Evolutionary conservation across 1,284 basidiomycete genomes (phyloP), one percentile per base, ranked within the genome.

Genomic region (Cryptococcus sp.): DNA sequence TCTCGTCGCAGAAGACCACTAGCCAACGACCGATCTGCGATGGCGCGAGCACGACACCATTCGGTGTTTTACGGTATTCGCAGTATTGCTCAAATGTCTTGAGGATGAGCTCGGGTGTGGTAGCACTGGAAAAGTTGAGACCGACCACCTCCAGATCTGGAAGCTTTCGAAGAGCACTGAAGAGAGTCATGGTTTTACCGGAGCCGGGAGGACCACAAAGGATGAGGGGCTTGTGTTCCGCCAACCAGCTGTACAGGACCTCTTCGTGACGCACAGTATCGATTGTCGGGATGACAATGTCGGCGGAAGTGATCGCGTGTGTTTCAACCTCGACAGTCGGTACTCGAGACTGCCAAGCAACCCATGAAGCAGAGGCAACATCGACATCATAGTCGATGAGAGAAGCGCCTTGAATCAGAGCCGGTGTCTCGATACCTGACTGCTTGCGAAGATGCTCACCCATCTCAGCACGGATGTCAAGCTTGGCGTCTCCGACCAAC

Each of bases 61-160:
- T 97, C 0, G 95, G 93, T 6, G 96, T 99, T 81, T 99, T 98
- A 62, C 93, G 86, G 75, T 97, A 98, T 80, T 99, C 96, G 82
- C 96, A 99, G 75, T 99, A 97, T 80, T 99, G 96, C 78, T 99
- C 96, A 75, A 99, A 99, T 1, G 95, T 99, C 84, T 98, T 99
- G 69, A 99, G 85, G 64, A 99, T 94, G 45, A 99, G 84, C 75
- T 97, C 94, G 0, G 96, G 95, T 0, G 94, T 98, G 0, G 97
- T 99, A 15, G 96, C 96, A 75, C 93, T 96, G 45, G 97, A 99
- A 79, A 99, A 99, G 80, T 99, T 99, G 68, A 99, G 87, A 50
- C 96, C 96, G 58, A 97, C 94, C 49, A 99, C 93, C 74, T 99
- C 96, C 88, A 99, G 93, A 77, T 99, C 93, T 3, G 94, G 93